Conservation (phyloP, 768 basidiomycete genomes). For the Tylopilus plumbeoviolaceoides region DNA sequence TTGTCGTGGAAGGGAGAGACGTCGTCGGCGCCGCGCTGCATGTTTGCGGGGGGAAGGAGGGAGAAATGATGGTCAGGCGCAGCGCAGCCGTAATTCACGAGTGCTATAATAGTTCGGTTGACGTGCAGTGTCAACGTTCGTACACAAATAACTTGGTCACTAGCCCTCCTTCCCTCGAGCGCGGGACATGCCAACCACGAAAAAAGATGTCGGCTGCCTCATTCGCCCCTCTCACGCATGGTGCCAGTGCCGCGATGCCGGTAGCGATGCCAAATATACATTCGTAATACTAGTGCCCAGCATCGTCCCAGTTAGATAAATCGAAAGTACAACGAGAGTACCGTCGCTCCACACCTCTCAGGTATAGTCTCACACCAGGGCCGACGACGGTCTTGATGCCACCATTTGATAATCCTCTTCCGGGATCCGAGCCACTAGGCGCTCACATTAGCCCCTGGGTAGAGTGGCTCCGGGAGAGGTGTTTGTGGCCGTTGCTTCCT, state of each 20-base stretch:
- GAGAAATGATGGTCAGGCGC: not conserved
- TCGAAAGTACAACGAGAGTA: too few species aligned
- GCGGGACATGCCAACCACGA: too few species aligned
- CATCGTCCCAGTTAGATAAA: too few species aligned
- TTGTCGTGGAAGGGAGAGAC: slow-evolving; percentile 22
- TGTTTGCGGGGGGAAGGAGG: not conserved
- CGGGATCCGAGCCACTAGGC: slow-evolving; percentile 5
- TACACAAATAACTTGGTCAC: not conserved
- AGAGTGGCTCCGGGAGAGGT: slow-evolving; percentile 20
- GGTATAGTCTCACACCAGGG: slow-evolving; percentile 3
- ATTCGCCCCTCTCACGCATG: too few species aligned
- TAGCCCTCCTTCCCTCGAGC: not conserved
- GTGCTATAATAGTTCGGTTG: slow-evolving; percentile 2
- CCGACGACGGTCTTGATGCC: not conserved
- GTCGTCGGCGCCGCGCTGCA: slow-evolving; percentile 25
- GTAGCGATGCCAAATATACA: too few species aligned
- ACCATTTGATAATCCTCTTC: not conserved
- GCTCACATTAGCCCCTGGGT: slow-evolving; percentile 22
- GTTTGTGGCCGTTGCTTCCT: slow-evolving; percentile 51
- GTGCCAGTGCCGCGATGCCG: too few species aligned
- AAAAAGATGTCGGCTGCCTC: too few species aligned
- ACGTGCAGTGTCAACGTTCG: not conserved
- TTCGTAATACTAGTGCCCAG: not conserved
- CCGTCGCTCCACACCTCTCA: slow-evolving; percentile 9
- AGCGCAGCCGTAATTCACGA: not conserved